Evolutionary conservation across 352 stramenopile genomes (phyloP).

Genomic region (Globisporangium ultimum): DNA sequence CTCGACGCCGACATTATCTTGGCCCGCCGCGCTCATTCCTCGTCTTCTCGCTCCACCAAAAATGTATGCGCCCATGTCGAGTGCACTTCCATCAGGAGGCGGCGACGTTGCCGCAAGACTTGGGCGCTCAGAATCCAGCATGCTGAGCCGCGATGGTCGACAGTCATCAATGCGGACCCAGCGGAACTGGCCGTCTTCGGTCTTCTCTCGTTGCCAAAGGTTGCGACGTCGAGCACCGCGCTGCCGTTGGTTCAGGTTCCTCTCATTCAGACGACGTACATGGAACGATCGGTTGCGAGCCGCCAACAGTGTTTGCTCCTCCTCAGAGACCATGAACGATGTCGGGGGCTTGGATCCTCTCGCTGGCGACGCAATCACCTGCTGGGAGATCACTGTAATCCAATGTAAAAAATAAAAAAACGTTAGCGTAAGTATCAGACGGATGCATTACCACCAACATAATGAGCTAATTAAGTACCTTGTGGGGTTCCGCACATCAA

Average conservation of each 20-base stretch:
- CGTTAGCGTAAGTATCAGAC: no score
- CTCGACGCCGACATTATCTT: constrained; percentile 43
- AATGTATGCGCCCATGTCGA: constrained; percentile 38
- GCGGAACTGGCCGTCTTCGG: constrained; percentile 65
- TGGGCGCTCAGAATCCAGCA: constrained; percentile 27
- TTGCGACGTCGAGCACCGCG: constrained; percentile 65
- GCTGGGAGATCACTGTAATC: constrained; percentile 59
- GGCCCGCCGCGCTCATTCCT: constrained; percentile 9
- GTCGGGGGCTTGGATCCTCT: constrained; percentile 16
- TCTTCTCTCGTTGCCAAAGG: constrained; percentile 77
- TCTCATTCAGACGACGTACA: constrained; percentile 72
- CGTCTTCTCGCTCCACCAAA: constrained; percentile 19
- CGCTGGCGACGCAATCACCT: constrained; percentile 35
- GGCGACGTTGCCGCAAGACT: constrained; percentile 13
- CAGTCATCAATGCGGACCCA: constrained; percentile 76
- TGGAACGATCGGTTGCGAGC: constrained; percentile 76
- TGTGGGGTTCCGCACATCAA: constrained; percentile 81
- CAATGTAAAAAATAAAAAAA: no score
- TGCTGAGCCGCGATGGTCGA: constrained; percentile 59
- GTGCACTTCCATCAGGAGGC: constrained; percentile 3
- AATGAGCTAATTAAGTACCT: constrained; percentile 20
- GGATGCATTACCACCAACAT: no score
- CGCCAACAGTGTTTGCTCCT: constrained; percentile 34
- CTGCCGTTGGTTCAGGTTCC: constrained; percentile 79
- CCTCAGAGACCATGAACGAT: constrained; percentile 26